These are phyloP conservation scores for Boechera stricta DNA, from an alignment of 345 rosid genomes.

Conservation along the genomic window DNA sequence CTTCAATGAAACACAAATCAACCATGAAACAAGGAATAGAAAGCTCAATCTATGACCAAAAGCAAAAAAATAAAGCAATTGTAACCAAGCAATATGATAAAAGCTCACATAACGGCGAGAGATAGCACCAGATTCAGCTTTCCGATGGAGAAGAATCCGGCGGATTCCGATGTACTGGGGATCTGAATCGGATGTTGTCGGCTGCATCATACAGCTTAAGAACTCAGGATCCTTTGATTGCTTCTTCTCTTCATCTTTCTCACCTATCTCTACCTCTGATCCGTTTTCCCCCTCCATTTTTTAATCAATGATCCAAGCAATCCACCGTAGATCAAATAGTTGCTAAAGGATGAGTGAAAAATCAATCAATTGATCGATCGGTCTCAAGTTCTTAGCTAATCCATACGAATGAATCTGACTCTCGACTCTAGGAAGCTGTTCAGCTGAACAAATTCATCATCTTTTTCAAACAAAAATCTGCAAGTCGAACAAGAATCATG, in stretches of 20 bases:
- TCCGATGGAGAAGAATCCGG: conserved; percentile 81
- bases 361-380: neutral
- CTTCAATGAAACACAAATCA: conserved; percentile 49
- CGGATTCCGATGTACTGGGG: conserved; percentile 78
- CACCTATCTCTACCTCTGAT: conserved; percentile 41
- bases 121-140: conserved; percentile 65
- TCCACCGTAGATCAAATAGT: neutral
- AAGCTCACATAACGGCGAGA: conserved; percentile 67
- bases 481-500: neutral
- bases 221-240: conserved; percentile 66
- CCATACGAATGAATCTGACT: neutral
- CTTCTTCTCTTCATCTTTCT: conserved; percentile 31
- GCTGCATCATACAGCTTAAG: conserved; percentile 82
- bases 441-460: neutral
- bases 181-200: conserved; percentile 62
- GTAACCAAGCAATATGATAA: neutral
- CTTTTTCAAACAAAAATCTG: conserved; percentile 14
- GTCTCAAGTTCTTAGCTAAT: neutral
- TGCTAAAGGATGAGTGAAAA: neutral
- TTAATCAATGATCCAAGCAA: conserved; percentile 20
- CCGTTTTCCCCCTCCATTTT: conserved; percentile 52
- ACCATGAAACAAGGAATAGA: neutral
- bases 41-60: neutral
- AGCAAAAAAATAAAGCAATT: neutral
- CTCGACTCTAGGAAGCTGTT: neutral